Base-by-base conservation (phyloP, 352 stramenopile genomes). In the Peronospora belbahrii region DNA sequence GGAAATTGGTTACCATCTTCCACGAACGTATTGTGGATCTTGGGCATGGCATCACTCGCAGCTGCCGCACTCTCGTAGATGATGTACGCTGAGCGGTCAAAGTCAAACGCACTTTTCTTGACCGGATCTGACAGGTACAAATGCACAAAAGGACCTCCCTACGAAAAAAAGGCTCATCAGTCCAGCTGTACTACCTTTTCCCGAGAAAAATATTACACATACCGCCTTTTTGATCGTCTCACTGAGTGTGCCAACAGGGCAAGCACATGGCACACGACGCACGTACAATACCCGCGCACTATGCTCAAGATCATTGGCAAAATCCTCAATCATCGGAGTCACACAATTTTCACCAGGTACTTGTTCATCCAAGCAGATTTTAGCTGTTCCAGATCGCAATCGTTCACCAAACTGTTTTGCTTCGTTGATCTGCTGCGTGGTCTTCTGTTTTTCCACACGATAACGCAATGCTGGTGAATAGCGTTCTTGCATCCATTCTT, bases 21-120 rank as follows among this genome's bases (percentile, higher is more conserved):
- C 18, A 92, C 74, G 36, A 92, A 88, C 37, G 79, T 83, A 52
- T 89, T 90, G 57, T 92, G 78, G 40, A 92, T 83, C 70, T 88
- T 88, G 5, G 78, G 65, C 23, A 92, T 70, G 28, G 81, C 81
- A 14, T 89, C 81, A 6, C 62, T 67, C 1, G 81, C 78, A 9
- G 74, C 67, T n/a, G 70, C 71, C 6, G 78, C 46, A 24, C 56
- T 84, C 24, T 88, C 76, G 62, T 88, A 92, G 36, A 92, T 72
- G 43, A 92, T 86, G 67, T 90, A 92, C 27, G 74, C 81, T 0
- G 78, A 88, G 31, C 81, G 75, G 37, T 92, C 81, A 50, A 90
- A 92, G 46, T 92, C 81, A 44, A 86, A 85, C 18, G 78, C 69
- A 42, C 70, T 87, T 76, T 92, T 92, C 64, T 92, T 92, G 19